Evolutionary conservation across 2,329 filamentous ascomycete species (phyloP), one percentile per base, ranked within the genome.

Genomic region (Pseudocercospora eumusae): DNA sequence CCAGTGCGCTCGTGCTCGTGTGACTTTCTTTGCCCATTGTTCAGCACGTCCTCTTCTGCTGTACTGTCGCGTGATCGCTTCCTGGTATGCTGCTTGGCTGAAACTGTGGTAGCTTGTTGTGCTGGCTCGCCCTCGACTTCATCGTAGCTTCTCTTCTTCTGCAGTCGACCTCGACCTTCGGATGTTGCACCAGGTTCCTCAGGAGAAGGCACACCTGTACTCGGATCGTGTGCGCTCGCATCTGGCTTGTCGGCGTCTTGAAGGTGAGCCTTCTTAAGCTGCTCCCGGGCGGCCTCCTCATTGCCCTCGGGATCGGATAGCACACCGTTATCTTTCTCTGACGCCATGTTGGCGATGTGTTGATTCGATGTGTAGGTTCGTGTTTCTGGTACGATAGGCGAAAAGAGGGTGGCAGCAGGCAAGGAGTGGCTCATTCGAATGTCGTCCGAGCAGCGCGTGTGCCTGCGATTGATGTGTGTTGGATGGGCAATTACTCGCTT

Each of bases 231-330:
- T 54, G 28, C 28, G n/a, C 62, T 58, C 23, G 56, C 42, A 42
- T 81, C 81, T 21, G 53, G 23, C 47, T 55, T 58, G 3, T 60
- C 60, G 18, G 61, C 57, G 21, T 60, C 61, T 28, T 63, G 57
- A 60, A 88, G 85, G n/a, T 82, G 80, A 3, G 85, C 86, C 69
- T 87, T 82, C 73, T 85, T 83, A 58, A 88, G 76, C 74, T 86
- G 84, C 71, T 87, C 82, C 61, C 85, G 78, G 40, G 86, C 83
- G 8, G 84, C 84, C 63, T 80, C 81, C 72, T 87, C 84, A 63
- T 82, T 80, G 62, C 75, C 76, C 45, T 81, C 79, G 60, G 74
- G 76, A 64, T 82, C 80, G 61, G 73, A 75, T 15, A 61, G 59
- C 25, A 64, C 59, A 6, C 47, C 57, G 25, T 65, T 66, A 18